phyloP scores from a whole-genome alignment of 2,329 filamentous ascomycete species.

The Fusarium setosum region DNA sequence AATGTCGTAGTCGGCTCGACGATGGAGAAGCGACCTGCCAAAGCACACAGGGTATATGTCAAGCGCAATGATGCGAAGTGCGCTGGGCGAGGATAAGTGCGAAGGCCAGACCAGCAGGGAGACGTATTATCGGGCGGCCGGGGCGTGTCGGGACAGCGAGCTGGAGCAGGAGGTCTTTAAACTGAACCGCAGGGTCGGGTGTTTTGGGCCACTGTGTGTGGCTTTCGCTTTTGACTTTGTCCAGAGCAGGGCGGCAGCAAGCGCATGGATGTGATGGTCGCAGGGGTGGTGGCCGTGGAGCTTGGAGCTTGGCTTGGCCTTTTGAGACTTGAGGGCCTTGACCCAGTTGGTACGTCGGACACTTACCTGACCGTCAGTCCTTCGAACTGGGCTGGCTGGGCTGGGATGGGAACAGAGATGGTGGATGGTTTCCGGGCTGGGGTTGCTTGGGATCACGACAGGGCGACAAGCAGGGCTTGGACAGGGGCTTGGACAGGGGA shows the following conservation, averaged over 20 bases:
- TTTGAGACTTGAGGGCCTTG: slow-evolving; percentile 23
- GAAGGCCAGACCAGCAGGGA: slow-evolving; percentile 31
- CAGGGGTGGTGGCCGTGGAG: slow-evolving; percentile 26
- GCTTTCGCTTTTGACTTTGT: slow-evolving; percentile 36
- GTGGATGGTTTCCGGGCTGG: slow-evolving; percentile 42
- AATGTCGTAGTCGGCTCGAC: slow-evolving; percentile 10
- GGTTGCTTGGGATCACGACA: slow-evolving; percentile 43
- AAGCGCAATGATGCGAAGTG: slow-evolving; percentile 15
- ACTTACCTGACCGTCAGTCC: slow-evolving; percentile 33
- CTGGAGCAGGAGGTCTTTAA: slow-evolving; percentile 36
- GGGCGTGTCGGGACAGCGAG: slow-evolving; percentile 31
- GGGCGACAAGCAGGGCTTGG: slow-evolving; percentile 33
- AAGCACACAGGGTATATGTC: neutral
- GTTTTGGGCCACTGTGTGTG: slow-evolving; percentile 33
- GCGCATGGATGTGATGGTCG: slow-evolving; percentile 29
- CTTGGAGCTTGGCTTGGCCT: slow-evolving; percentile 19
- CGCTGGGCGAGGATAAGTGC: slow-evolving; percentile 22
- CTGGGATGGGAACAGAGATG: slow-evolving; percentile 32
- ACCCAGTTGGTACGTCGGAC: slow-evolving; percentile 13
- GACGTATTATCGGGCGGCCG: slow-evolving; percentile 30
- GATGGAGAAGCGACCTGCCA: slow-evolving; percentile 6
- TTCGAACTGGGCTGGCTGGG: slow-evolving; percentile 22
- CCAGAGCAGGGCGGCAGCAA: slow-evolving; percentile 25
- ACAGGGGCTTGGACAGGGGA: slow-evolving; percentile 39
- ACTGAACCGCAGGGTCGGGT: slow-evolving; percentile 41